These are phyloP conservation scores for Lachnellula cervina DNA, from an alignment of 2,329 filamentous ascomycete species.

Conservation along the genomic window DNA sequence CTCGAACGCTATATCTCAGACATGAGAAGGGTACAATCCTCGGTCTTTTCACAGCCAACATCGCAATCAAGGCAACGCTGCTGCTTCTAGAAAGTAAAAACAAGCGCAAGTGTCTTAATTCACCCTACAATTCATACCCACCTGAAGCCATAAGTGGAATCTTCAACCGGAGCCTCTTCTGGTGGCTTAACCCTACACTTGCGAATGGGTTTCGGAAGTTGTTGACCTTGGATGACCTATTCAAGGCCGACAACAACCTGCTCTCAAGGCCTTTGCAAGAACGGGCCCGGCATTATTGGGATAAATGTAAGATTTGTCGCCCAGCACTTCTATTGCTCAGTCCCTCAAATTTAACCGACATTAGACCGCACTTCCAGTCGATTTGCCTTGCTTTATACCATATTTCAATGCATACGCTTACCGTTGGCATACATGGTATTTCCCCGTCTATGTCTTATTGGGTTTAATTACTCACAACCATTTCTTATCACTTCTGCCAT, in stretches of 20 bases:
- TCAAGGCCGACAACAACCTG: constrained; percentile 14
- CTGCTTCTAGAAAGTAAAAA: constrained; percentile 20
- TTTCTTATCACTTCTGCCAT: constrained; percentile 19
- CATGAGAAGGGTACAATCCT: constrained; percentile 19
- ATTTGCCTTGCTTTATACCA: constrained; percentile 13
- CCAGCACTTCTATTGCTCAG: background rate
- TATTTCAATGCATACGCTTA: constrained; percentile 11
- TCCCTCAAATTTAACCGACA: background rate
- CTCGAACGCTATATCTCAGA: constrained; percentile 21
- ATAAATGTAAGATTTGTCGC: constrained; percentile 6
- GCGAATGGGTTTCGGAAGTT: constrained; percentile 28
- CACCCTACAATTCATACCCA: constrained; percentile 13
- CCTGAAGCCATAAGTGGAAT: constrained; percentile 32
- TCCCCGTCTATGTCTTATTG: constrained; percentile 22
- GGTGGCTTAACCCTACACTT: constrained; percentile 35
- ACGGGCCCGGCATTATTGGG: constrained; percentile 11
- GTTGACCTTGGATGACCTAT: constrained; percentile 30
- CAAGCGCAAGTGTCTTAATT: constrained; percentile 16
- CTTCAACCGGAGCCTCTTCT: constrained; percentile 33
- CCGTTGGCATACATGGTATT: constrained; percentile 13
- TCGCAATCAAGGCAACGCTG: constrained; percentile 19
- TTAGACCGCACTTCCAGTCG: constrained; percentile 9
- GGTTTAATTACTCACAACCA: constrained; percentile 22
- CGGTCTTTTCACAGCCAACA: constrained; percentile 11
- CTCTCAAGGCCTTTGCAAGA: constrained; percentile 7